Conservation (phyloP, 2,329 filamentous ascomycete genomes). For the Waltergamsia citrina region DNA sequence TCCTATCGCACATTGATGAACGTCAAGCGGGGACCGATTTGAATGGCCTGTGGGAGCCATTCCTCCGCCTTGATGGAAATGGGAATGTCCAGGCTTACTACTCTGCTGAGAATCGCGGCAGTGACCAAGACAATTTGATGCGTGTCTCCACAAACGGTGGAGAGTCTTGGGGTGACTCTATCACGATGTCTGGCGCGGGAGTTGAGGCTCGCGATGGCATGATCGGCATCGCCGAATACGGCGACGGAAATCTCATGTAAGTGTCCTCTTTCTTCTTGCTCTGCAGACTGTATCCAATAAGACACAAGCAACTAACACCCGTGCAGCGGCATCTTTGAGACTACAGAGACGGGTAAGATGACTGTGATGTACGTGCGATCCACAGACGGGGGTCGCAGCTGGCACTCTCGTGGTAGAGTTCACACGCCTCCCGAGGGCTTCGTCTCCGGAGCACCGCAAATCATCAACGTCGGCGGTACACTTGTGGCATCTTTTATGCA, state of each 20-base stretch:
- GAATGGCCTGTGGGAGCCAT: slow-evolving; percentile 36
- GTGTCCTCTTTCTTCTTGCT: not conserved
- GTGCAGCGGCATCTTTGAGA: slow-evolving; percentile 29
- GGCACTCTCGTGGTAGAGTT: slow-evolving; percentile 23
- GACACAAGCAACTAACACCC: not conserved
- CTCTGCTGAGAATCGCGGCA: not conserved
- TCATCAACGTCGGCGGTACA: slow-evolving; percentile 29
- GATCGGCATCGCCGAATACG: slow-evolving; percentile 21
- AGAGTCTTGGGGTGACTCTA: slow-evolving; percentile 12
- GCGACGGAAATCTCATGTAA: not conserved
- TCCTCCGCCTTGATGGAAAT: slow-evolving; percentile 25
- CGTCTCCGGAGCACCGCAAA: slow-evolving; percentile 25
- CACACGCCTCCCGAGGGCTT: slow-evolving; percentile 18
- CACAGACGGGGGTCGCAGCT: slow-evolving; percentile 28
- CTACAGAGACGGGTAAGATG: slow-evolving; percentile 20
- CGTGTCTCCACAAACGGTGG: not conserved
- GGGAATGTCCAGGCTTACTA: slow-evolving; percentile 33
- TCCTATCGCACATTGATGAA: slow-evolving; percentile 17
- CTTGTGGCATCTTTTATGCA: slow-evolving; percentile 34
- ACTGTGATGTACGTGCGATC: slow-evolving; percentile 25
- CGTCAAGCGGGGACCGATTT: slow-evolving; percentile 7
- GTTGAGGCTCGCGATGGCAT: not conserved
- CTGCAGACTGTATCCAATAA: too few species aligned
- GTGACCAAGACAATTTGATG: not conserved
- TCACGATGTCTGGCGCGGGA: not conserved